These are phyloP conservation scores for Podila horticola DNA, from an alignment of 192 early-diverging fungal genomes.

Conservation along the genomic window DNA sequence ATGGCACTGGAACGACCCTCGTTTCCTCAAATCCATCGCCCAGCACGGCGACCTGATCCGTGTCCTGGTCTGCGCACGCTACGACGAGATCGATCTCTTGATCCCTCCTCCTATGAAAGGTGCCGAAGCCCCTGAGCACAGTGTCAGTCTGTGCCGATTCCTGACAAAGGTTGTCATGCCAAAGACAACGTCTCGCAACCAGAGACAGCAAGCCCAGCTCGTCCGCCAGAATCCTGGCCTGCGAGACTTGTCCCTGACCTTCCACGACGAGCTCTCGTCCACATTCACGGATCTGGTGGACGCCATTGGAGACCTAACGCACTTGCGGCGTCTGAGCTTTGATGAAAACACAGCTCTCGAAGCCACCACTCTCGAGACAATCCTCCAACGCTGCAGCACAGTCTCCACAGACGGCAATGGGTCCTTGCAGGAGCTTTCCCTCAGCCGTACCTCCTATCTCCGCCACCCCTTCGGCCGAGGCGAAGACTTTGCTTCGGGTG, in stretches of 20 bases:
- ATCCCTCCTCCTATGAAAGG: not conserved
- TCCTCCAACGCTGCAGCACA: conserved; percentile 8
- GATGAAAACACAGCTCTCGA: conserved; percentile 16
- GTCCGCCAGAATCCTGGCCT: conserved; percentile 26
- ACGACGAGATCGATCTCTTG: conserved; percentile 28
- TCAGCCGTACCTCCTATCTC: conserved; percentile 10
- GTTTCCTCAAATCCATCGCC: conserved; percentile 13
- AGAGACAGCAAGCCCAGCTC: conserved; percentile 11
- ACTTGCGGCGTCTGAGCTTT: conserved; percentile 15
- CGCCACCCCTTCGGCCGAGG: conserved; percentile 26
- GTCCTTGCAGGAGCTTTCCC: conserved; percentile 23
- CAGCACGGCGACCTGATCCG: conserved; percentile 26
- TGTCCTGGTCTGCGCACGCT: conserved; percentile 26
- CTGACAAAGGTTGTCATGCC: conserved; percentile 20
- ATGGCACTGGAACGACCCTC: conserved; percentile 12
- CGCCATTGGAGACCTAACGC: conserved; percentile 2
- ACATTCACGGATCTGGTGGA: conserved; percentile 7
- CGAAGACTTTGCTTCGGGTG: conserved; percentile 28
- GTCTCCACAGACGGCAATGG: conserved; percentile 7
- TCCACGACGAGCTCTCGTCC: conserved; percentile 21
- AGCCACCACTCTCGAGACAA: conserved; percentile 16
- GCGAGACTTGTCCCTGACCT: conserved; percentile 7
- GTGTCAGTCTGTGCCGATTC: conserved; percentile 10
- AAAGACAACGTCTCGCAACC: conserved; percentile 14
- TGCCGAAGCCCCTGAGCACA: not conserved